Base-by-base conservation (phyloP, 129 eudicot species). In the Flaveria linearis region DNA sequence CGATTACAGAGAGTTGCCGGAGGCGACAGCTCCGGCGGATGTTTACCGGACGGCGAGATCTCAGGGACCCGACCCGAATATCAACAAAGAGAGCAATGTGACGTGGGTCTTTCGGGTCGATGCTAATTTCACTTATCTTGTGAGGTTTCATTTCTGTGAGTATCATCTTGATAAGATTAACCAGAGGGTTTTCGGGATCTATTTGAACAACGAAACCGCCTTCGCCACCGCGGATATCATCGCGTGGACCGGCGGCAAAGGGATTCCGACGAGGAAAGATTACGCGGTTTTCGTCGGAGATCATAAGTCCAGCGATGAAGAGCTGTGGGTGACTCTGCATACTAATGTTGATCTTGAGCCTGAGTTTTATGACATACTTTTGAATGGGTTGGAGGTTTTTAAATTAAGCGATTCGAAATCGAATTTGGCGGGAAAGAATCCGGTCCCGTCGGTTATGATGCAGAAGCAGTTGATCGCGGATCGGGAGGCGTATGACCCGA, bases 131-230 rank as follows among this genome's bases (percentile, higher is more conserved):
- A 83, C 85, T 22, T 92, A 89, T 80, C 72, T 92, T n/a, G 78
- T 87, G 67, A 89, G 96, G 78, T 82, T 92, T 51, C 97, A 92
- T 60, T 92, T 91, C 65, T 89, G 96, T 63, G 97, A 89, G 36
- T 76, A 69, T 18, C 73, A 75, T 11, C 56, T 78, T 42, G 78
- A 69, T 11, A 85, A 78, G 72, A 55, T 70, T 1, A 92, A 89
- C 33, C 87, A 87, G 22, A 72, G 91, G 74, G 93, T 87, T 4
- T 92, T 92, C 71, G 76, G 68, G 63, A 78, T 92, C 7, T 82
- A 17, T 64, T 71, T 92, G 58, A 92, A 92, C 76, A 89, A 89
- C 57, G 86, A 81, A 70, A 92, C 91, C 13, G 96, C 93, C 0
- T 43, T 75, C 4, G 39, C 23, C 1, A 71, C 69, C 4, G 90